These are phyloP conservation scores for Yamadazyma oceani DNA, from an alignment of 1,139 yeast species.

Conservation along the genomic window DNA sequence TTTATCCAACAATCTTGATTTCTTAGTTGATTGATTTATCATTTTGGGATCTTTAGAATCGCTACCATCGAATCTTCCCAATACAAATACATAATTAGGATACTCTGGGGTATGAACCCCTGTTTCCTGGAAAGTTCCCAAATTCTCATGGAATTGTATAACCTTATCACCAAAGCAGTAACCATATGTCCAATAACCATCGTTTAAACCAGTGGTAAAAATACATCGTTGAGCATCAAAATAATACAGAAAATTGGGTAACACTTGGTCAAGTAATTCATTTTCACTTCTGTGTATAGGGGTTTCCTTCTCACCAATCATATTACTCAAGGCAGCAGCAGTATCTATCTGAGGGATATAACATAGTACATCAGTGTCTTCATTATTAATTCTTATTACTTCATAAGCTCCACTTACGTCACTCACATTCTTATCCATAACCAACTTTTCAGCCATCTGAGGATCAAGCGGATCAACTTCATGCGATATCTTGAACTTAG, in stretches of 20 bases:
- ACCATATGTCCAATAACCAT: conserved; percentile 66
- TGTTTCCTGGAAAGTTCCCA: conserved; percentile 23
- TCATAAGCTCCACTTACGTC: conserved; percentile 22
- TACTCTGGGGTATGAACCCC: conserved; percentile 32
- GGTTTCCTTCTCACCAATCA: conserved; percentile 1
- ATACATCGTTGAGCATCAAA: conserved; percentile 27
- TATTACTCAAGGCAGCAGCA: conserved; percentile 1
- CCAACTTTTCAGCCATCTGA: too few relatives aligned
- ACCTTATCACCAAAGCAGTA: conserved; percentile 56
- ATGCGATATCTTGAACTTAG: conserved; percentile 20
- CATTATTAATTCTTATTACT: conserved; percentile 16
- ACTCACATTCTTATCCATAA: conserved; percentile 9
- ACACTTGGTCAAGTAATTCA: conserved; percentile 17
- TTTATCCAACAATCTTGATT: conserved; percentile 16
- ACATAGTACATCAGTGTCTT: conserved; percentile 18
- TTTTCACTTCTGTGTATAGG: conserved; percentile 4
- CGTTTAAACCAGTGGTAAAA: conserved; percentile 33
- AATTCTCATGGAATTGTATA: conserved; percentile 55
- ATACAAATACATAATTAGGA: conserved; percentile 41
- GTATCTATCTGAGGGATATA: conserved; percentile 19
- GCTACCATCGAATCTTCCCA: conserved; percentile 44
- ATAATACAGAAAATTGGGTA: conserved; percentile 19
- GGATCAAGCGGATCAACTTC: conserved; percentile 12
- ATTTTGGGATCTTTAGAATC: conserved; percentile 16
- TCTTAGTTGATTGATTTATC: conserved; percentile 19